These are phyloP conservation scores for Incumbomyces lentus DNA, from an alignment of 2,329 filamentous ascomycete genomes.

Conservation along the genomic window DNA sequence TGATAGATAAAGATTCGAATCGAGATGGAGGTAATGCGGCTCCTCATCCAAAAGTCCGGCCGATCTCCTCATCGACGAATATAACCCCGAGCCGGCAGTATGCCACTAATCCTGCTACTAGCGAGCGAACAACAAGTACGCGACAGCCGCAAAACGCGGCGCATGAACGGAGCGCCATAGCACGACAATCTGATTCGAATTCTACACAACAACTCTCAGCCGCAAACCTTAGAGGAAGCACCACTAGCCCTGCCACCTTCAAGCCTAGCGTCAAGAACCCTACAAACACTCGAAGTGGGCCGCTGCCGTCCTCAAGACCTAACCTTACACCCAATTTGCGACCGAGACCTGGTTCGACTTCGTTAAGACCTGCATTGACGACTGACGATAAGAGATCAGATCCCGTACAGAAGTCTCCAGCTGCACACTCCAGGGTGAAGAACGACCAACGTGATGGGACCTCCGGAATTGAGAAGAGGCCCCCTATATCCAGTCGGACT, in stretches of 20 bases:
- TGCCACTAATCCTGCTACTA: conserved; percentile 12
- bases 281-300: conserved; percentile 25
- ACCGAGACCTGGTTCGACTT: conserved; percentile 22
- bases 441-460: conserved; percentile 23
- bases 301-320: conserved; percentile 22
- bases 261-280: conserved; percentile 30
- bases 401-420: conserved; percentile 24
- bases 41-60: conserved; percentile 37
- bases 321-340: conserved; percentile 21
- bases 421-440: conserved; percentile 17
- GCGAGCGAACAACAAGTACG: conserved; percentile 10
- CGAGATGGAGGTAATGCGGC: conserved; percentile 27
- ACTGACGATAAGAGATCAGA: conserved; percentile 30
- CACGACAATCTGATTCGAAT: too few species aligned
- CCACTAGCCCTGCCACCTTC: conserved; percentile 4
- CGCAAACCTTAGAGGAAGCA: neutral
- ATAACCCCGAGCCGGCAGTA: too few species aligned
- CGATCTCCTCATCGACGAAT: conserved; percentile 28
- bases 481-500: conserved; percentile 4
- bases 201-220: too few species aligned
- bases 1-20: conserved; percentile 34
- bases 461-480: conserved; percentile 14
- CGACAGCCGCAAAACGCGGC: neutral
- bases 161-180: too few species aligned
- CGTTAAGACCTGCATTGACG: conserved; percentile 15